phyloP scores from a whole-genome alignment of 108 stramenopile species.

The Pseudonitzschia multistriata region DNA sequence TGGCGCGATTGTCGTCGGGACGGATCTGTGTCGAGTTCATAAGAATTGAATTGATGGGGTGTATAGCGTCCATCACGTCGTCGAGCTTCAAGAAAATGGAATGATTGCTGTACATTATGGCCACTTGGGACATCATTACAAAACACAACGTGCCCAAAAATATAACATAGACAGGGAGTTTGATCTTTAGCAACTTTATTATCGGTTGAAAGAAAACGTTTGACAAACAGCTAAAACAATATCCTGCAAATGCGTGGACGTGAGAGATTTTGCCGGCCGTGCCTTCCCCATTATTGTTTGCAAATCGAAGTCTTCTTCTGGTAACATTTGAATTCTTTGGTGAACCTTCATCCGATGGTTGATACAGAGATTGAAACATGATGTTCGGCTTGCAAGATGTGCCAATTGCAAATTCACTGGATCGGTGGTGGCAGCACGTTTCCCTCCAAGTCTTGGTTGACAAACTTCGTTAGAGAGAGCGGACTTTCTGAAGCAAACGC shows the following conservation, averaged over 20 bases:
- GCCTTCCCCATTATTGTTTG: too few relatives aligned
- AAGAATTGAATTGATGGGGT: not conserved
- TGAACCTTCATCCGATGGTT: too few relatives aligned
- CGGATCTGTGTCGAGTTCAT: not conserved
- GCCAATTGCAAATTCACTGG: too few relatives aligned
- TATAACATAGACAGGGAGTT: constrained; percentile 7
- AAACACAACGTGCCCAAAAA: constrained; percentile 4
- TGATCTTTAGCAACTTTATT: not conserved
- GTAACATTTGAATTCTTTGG: too few relatives aligned
- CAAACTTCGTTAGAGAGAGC: too few relatives aligned
- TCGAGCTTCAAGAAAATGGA: constrained; percentile 12
- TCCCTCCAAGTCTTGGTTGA: too few relatives aligned
- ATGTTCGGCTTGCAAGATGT: too few relatives aligned
- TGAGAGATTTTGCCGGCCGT: not conserved
- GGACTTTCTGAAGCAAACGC: too few relatives aligned
- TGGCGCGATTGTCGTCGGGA: not conserved
- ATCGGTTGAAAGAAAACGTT: not conserved
- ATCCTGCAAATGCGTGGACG: too few relatives aligned
- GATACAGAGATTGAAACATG: too few relatives aligned
- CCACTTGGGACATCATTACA: not conserved
- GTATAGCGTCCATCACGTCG: constrained; percentile 10
- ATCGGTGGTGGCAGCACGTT: too few relatives aligned
- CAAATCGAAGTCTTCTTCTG: too few relatives aligned
- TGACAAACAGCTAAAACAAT: not conserved
- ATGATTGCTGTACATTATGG: constrained; percentile 12